A percentile compares a stretch with the other conserved stretches of the same genome.
phyloP scores from a whole-genome alignment of 805 yeast species.

The Nakazawaea ernobii region DNA sequence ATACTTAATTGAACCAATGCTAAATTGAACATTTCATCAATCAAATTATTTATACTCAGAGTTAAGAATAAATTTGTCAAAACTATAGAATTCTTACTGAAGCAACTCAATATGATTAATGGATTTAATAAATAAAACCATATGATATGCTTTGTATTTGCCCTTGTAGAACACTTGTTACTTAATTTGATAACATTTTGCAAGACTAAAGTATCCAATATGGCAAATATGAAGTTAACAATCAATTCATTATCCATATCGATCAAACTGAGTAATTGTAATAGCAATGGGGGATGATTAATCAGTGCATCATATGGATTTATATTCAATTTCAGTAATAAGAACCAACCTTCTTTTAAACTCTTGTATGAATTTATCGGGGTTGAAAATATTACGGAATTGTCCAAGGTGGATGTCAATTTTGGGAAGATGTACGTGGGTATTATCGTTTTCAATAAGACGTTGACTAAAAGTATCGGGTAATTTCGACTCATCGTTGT shows the following conservation, averaged over 20 bases:
- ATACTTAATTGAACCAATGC: conserved; percentile 52
- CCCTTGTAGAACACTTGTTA: conserved; percentile 18
- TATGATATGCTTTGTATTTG: conserved; percentile 14
- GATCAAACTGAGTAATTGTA: conserved; percentile 41
- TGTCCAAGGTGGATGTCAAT: conserved; percentile 30
- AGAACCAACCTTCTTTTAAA: conserved; percentile 61
- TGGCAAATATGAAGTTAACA: conserved; percentile 43
- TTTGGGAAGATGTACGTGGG: conserved; percentile 23
- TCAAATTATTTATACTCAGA: conserved; percentile 39
- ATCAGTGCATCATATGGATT: conserved; percentile 70
- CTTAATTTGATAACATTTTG: conserved; percentile 46
- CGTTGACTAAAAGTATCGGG: conserved; percentile 17
- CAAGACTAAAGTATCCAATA: conserved; percentile 55
- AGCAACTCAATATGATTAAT: conserved; percentile 57
- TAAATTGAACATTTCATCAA: conserved; percentile 31
- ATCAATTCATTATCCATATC: conserved; percentile 19
- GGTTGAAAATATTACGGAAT: conserved; percentile 62
- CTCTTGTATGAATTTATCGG: conserved; percentile 66
- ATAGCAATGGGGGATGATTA: conserved; percentile 77
- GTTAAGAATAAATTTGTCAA: conserved; percentile 57
- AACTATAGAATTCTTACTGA: conserved; percentile 61
- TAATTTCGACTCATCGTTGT: neutral
- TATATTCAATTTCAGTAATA: conserved; percentile 44
- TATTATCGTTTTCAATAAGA: conserved; percentile 18
- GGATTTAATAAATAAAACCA: conserved; percentile 78